phyloP scores from a whole-genome alignment of 83 land plant genomes.

The Larix sibirica region DNA sequence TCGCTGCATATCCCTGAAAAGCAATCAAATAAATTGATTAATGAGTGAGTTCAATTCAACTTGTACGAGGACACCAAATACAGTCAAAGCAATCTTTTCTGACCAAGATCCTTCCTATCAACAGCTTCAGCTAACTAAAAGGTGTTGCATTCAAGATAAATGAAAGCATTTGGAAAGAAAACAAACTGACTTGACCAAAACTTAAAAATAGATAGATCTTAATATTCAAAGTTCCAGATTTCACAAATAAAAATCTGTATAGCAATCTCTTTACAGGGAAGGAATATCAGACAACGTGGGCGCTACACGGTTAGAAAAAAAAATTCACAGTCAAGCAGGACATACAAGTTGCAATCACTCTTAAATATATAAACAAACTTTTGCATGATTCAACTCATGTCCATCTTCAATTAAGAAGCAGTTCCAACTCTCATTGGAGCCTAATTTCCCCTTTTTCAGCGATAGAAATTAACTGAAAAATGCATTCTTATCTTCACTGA shows the following conservation, averaged over 20 bases:
- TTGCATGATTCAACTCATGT: background rate
- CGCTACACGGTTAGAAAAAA: background rate
- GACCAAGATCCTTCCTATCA: background rate
- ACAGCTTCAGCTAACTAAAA: background rate
- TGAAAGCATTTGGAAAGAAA: background rate
- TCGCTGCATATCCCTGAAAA: slow-evolving; percentile 95
- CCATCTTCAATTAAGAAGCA: background rate
- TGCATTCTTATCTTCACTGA: background rate
- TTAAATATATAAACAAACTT: too few species aligned
- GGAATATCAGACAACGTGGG: background rate
- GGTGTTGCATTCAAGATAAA: background rate
- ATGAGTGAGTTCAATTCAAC: background rate
- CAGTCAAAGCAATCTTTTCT: background rate
- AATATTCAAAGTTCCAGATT: background rate
- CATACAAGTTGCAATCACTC: background rate
- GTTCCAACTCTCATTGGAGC: background rate
- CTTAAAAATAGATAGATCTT: background rate
- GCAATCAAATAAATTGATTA: background rate
- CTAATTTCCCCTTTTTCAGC: background rate
- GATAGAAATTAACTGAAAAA: background rate
- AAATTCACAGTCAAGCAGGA: background rate
- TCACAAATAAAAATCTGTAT: background rate
- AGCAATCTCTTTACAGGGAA: background rate
- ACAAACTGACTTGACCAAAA: background rate
- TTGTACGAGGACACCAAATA: background rate